phyloP scores from a whole-genome alignment of 2,329 filamentous ascomycete genomes.

The Nigrospora oryzae region DNA sequence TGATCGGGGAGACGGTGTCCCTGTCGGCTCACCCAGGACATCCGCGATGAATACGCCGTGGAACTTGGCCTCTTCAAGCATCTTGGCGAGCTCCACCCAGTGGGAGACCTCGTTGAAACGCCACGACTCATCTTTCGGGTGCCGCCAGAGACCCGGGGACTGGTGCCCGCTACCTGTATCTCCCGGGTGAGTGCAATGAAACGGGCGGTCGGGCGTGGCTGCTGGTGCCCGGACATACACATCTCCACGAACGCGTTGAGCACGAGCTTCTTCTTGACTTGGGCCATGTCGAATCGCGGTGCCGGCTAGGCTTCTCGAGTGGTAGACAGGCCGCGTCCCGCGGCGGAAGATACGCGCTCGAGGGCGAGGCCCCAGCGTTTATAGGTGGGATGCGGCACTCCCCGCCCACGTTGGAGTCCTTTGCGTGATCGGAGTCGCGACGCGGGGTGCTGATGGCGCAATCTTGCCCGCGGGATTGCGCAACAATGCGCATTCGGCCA shows the following conservation, averaged over 20 bases:
- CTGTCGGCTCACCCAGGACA: slow-evolving; percentile 33
- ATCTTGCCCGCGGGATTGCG: background rate
- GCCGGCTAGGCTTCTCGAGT: background rate
- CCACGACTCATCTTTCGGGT: slow-evolving; percentile 50
- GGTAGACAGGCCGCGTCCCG: background rate
- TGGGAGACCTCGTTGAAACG: slow-evolving; percentile 51
- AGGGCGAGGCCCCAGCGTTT: no score
- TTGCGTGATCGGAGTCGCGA: background rate
- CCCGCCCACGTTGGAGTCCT: no score
- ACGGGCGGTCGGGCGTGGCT: background rate
- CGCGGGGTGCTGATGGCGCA: background rate
- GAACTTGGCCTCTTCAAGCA: slow-evolving; percentile 54
- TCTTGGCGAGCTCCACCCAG: slow-evolving; percentile 56
- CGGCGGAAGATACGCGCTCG: no score
- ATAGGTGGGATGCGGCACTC: no score
- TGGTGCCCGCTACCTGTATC: slow-evolving; percentile 4
- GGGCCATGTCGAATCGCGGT: background rate
- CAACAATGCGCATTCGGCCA: background rate
- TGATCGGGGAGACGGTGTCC: no score
- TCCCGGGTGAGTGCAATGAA: background rate
- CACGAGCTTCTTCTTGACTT: slow-evolving; percentile 5
- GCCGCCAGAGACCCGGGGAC: slow-evolving; percentile 25
- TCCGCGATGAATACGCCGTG: slow-evolving; percentile 60
- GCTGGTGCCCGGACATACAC: background rate
- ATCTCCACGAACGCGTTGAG: slow-evolving; percentile 7